Evolutionary conservation across 2,329 filamentous ascomycete species (phyloP).

Genomic region (Monosporascus sp.): DNA sequence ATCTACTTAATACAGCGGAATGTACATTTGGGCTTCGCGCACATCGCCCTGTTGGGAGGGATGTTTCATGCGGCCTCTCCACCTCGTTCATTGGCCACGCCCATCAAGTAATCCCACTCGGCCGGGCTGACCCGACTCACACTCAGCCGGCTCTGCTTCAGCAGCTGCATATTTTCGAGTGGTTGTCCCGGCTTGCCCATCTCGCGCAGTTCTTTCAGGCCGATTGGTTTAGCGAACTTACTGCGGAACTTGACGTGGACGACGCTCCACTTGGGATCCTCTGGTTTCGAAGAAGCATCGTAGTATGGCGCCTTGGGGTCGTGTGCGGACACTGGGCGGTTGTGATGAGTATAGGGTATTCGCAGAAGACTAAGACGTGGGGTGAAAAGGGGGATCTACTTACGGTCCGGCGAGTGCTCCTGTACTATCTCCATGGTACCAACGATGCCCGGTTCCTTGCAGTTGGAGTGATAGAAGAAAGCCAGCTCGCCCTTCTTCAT

Average conservation of each 20-base stretch:
- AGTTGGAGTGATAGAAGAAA: constrained; percentile 97
- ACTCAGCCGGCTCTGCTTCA: constrained; percentile 77
- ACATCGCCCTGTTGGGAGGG: background rate
- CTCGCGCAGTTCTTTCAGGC: constrained; percentile 65
- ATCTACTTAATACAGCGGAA: background rate
- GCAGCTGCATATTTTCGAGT: constrained; percentile 72
- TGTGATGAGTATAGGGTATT: constrained; percentile 2
- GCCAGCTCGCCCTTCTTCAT: constrained; percentile 91
- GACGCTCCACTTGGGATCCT: constrained; percentile 76
- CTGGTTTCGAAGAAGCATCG: constrained; percentile 66
- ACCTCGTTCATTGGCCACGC: constrained; percentile 38
- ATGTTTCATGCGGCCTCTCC: constrained; percentile 15
- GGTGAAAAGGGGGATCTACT: constrained; percentile 20
- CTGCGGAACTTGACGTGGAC: constrained; percentile 84
- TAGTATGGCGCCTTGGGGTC: constrained; percentile 74
- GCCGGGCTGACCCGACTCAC: constrained; percentile 61
- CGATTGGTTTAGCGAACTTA: constrained; percentile 70
- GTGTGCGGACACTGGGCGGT: constrained; percentile 58
- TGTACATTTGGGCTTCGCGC: background rate
- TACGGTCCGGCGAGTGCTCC: constrained; percentile 76
- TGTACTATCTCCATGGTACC: constrained; percentile 85
- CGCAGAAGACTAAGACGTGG: background rate
- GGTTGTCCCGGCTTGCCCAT: constrained; percentile 50
- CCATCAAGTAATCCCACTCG: constrained; percentile 62
- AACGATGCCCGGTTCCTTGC: constrained; percentile 81